Percentiles rank a stretch among this genome's conserved stretches.
Evolutionary conservation across 2,329 filamentous ascomycete genomes (phyloP).

Genomic region (Talaromyces rugulosus): DNA sequence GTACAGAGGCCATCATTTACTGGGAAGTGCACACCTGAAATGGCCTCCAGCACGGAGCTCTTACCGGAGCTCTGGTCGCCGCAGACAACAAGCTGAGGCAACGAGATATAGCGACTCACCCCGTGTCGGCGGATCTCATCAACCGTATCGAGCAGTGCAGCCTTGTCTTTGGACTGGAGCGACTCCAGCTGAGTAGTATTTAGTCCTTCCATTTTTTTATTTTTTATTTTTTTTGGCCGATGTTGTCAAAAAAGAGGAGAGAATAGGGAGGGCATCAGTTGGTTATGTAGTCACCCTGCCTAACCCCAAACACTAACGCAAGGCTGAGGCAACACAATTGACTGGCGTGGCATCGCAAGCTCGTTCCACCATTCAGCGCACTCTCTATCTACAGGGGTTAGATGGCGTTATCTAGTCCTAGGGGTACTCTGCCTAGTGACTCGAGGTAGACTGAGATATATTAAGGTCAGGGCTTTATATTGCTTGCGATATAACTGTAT

Average conservation of each 20-base stretch:
- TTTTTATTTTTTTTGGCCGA: slow-evolving; percentile 1
- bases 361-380: background rate
- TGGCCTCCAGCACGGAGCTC: slow-evolving; percentile 61
- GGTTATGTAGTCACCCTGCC: background rate
- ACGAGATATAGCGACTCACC: slow-evolving; percentile 43
- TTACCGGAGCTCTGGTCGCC: slow-evolving; percentile 61
- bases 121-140: slow-evolving; percentile 50
- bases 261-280: background rate
- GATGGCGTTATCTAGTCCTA: background rate
- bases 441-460: no score
- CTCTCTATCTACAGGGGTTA: background rate
- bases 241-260: background rate
- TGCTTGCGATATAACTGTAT: no score
- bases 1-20: slow-evolving; percentile 59
- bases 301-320: background rate
- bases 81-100: slow-evolving; percentile 56
- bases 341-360: background rate
- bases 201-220: slow-evolving; percentile 1
- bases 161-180: slow-evolving; percentile 12
- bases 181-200: slow-evolving; percentile 6
- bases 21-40: slow-evolving; percentile 59
- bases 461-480: no score
- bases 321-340: background rate
- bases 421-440: no score
- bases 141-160: slow-evolving; percentile 24